Base-by-base conservation (phyloP, 139 green algal genomes). In the Coelastrella sp. region DNA sequence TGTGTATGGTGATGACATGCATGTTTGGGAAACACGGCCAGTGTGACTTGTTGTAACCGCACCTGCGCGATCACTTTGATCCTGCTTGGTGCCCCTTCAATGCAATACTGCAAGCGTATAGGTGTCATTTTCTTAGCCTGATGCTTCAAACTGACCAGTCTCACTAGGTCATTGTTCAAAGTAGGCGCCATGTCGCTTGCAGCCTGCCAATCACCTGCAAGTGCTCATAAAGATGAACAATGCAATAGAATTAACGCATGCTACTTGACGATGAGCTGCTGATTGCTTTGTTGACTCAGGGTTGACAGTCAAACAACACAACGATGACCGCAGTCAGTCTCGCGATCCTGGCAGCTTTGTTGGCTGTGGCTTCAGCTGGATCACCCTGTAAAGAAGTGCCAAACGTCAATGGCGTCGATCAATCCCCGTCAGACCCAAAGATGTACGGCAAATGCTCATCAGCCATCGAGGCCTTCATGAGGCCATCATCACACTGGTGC, bases 381-480 rank as follows among this genome's bases (percentile, higher is more conserved):
- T 88, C 82, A 10, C 63, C 68, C 6, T 88, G 84, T 49, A 88
- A 24, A 59, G 84, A 91, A 56, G 27, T 91, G 9, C 87, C 87
- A 14, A 49, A 60, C n/a, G 73, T 84, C 9, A 7, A 22, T 8
- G 6, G 57, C 19, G 17, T 84, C 1, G 85, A 90, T 58, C 85
- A 90, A 73, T 84, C 85, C 6, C 85, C 85, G 8, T 68, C 87
- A 58, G 49, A 87, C 19, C 88, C 88, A 8, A 25, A 25, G 56
- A 74, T 73, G 56, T 91, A 74, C 7, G 88, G 88, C 79, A 87
- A 87, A 68, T 91, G 88, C 63, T 78, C 88, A 10, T 70, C 57
- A 35, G 66, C 79, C 7, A 60, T 91, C 7, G 88, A 91, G 66
- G 17, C 27, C 4, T 65, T 24, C 7, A 9, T 82, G 11, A 49